Evolutionary conservation across 106 monocot species (phyloP), one percentile per base, ranked within the genome.

Genomic region (Acorus calamus): DNA sequence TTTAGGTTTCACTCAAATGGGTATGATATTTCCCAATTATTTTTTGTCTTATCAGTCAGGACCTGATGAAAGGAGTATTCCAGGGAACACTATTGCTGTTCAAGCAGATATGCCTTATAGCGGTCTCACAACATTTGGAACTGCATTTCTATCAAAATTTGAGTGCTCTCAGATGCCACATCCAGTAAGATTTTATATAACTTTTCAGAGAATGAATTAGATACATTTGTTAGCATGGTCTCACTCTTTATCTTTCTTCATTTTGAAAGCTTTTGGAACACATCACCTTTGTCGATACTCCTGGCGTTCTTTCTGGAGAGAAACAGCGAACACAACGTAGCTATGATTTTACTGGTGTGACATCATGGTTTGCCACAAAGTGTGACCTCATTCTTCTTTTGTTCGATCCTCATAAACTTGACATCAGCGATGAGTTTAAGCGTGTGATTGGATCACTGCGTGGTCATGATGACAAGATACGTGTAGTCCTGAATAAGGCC

Each of bases 391-490:
- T 94, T 62, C 86, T 94, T 78, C 86, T 94, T 12, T 65, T 94
- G 41, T 94, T 94, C 80, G 94, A 94, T 80, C 94, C 94, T 45
- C 84, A 94, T 66, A 94, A 94, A 72, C 94, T 94, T 50, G 94
- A 94, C 50, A 87, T 94, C 57, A 94, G 94, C 13, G 94, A 94
- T 53, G 94, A 94, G 65, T 94, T 94, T 71, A 94, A 94, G 62
- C 89, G 86, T 64, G 94, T 94, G 7, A 94, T 94, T 76, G 74
- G 79, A 61, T 84, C 94, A 63, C 64, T 94, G 45, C 89, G 78
- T 56, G 94, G 94, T 8, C 94, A 94, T 62, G 94, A 94, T 78
- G 89, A 94, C 61, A 94, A 94, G 80, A 94, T 94, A 65, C 94
- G 94, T 55, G 86, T 94, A 28, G 89, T 94, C 64, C 58, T 94